phyloP scores from a whole-genome alignment of 805 yeast species.

The Kodamaea laetipori region DNA sequence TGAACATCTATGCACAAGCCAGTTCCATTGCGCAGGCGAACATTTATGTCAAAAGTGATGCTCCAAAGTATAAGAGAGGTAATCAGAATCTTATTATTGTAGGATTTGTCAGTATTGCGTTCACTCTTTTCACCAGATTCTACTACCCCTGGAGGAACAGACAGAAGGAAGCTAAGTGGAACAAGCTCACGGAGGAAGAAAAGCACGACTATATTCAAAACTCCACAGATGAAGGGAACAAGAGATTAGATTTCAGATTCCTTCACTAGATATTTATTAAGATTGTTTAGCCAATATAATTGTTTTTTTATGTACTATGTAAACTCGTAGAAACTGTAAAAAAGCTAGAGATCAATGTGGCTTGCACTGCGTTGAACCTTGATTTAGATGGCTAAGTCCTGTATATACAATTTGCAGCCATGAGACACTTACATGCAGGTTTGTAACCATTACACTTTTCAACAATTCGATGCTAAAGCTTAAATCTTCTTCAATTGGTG shows the following conservation, averaged over 20 bases:
- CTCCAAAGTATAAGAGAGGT: constrained; percentile 63
- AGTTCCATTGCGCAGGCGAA: constrained; percentile 56
- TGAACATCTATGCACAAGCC: constrained; percentile 64
- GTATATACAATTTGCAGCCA: no score
- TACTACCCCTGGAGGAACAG: constrained; percentile 48
- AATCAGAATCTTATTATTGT: constrained; percentile 46
- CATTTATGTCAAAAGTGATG: constrained; percentile 58
- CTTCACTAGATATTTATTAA: no score
- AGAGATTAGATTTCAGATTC: constrained; percentile 53
- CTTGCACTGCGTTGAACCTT: no score
- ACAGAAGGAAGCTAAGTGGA: constrained; percentile 53
- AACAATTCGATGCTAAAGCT: no score
- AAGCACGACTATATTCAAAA: constrained; percentile 46
- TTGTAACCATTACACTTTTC: no score
- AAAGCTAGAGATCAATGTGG: no score
- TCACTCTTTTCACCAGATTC: constrained; percentile 33
- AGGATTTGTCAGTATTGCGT: constrained; percentile 34
- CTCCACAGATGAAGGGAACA: constrained; percentile 58
- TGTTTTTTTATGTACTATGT: no score
- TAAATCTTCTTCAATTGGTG: no score
- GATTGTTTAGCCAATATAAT: no score
- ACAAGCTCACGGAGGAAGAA: constrained; percentile 50
- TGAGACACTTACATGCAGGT: no score
- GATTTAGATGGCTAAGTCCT: no score
- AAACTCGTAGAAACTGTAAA: no score